These are phyloP conservation scores for Leucosporidium yakuticum DNA, from an alignment of 768 basidiomycete species.

Conservation along the genomic window DNA sequence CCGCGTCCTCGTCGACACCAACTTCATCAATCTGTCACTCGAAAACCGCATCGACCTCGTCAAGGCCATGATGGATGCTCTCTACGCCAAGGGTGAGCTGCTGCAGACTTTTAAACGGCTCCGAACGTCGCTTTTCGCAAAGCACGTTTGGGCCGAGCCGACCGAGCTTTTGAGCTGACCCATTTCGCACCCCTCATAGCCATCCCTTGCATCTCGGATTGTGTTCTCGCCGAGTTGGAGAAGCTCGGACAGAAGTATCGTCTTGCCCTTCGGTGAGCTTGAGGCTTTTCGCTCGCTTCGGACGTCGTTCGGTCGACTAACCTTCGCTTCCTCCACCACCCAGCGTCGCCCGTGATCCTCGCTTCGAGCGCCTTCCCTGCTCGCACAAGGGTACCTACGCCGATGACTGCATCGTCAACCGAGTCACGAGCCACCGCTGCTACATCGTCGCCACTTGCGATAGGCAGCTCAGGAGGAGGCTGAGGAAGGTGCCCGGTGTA, in stretches of 20 bases:
- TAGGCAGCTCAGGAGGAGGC: slow-evolving; percentile 80
- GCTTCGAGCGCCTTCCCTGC: slow-evolving; percentile 89
- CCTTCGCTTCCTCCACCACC: too few species aligned
- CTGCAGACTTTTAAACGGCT: too few species aligned
- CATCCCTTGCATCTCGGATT: slow-evolving; percentile 98
- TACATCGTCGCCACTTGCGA: slow-evolving; percentile 98
- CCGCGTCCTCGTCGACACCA: slow-evolving; percentile 94
- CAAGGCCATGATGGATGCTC: slow-evolving; percentile 98
- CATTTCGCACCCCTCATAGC: slow-evolving; percentile 50
- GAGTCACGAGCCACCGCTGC: slow-evolving; percentile 89
- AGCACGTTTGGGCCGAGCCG: too few species aligned
- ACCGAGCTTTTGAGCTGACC: not conserved
- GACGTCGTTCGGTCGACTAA: not conserved
- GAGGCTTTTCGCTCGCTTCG: slow-evolving; percentile 15
- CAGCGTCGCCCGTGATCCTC: slow-evolving; percentile 92
- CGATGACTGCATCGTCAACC: slow-evolving; percentile 95
- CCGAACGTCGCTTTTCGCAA: too few species aligned
- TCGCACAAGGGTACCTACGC: slow-evolving; percentile 96
- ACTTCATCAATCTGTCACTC: slow-evolving; percentile 97
- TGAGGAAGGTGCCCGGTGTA: slow-evolving; percentile 62
- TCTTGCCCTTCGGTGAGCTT: slow-evolving; percentile 76
- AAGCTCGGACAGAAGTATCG: slow-evolving; percentile 94
- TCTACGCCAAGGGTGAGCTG: slow-evolving; percentile 87
- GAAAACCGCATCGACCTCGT: slow-evolving; percentile 96
- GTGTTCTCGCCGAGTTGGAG: slow-evolving; percentile 96